Evolutionary conservation across 768 basidiomycete species (phyloP), one percentile per base, ranked within the genome.

Genomic region (Hysterangium stoloniferum): DNA sequence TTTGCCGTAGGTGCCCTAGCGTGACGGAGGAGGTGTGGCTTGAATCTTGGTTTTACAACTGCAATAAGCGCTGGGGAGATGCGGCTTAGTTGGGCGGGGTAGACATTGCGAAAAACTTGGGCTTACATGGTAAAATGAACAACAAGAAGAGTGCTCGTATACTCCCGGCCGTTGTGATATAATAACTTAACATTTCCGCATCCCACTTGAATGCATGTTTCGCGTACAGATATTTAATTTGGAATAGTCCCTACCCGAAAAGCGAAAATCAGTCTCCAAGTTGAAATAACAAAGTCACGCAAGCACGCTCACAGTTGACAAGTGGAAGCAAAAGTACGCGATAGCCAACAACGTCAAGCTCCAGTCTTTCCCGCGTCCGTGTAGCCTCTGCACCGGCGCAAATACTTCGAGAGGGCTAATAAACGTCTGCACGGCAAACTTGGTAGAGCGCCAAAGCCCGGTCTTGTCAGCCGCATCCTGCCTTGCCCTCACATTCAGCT

Each of bases 221-320:
- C 0, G 82, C 86, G 54, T 88, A 91, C 31, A 89, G 66, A 56
- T 87, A 88, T 63, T 89, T 90, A 52, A 83, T 70, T 46, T 79
- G 80, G 63, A 80, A 83, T 1, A 89, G 64, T 15, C 84, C 87
- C 76, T 84, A 52, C 20, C 3, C 20, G 20, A 7, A 25, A 25
- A 6, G 22, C 11, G 34, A 9, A 5, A 6, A 20, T 37, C 17
- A 19, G 25, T 13, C 2, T 13, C 15, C n/a, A 47, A 25, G 20
- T 15, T 5, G 11, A n/a, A 20, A 20, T 44, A 6, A 44, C 19
- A 35, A 28, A 42, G 24, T 15, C 15, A 43, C 11, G 22, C 13
- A 6, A 28, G 12, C 0, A 17, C 6, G 66, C 80, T 58, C 62
- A 86, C 85, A 42, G 74, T 74, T 2, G 86, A 77, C 28, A 88